Conservation (phyloP, 305 asterid species). For the Withania somnifera region DNA sequence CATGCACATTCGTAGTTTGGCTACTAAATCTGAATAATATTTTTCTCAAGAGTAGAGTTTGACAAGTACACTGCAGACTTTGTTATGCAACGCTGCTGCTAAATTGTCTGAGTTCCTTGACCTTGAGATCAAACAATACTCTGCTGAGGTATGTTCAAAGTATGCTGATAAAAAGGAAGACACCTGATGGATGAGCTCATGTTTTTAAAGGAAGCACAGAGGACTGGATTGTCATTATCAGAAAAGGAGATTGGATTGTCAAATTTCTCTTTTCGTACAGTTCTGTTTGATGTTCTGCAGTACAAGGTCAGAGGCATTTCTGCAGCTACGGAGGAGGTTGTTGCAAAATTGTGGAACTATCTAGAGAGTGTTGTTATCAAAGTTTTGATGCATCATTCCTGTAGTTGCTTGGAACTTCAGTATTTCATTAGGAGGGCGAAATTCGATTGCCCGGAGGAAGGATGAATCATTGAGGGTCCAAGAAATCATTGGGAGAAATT, state of each 20-base stretch:
- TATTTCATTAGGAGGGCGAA: neutral
- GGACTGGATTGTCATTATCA: neutral
- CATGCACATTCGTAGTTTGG: conserved; percentile 7
- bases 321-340: neutral
- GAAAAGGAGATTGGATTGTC: neutral
- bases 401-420: neutral
- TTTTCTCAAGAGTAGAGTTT: conserved; percentile 22
- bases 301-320: neutral
- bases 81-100: conserved; percentile 27
- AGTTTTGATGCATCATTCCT: conserved; percentile 1
- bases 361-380: neutral
- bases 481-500: neutral
- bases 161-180: neutral
- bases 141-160: conserved; percentile 8
- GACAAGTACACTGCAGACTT: conserved; percentile 24
- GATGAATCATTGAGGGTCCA: neutral
- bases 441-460: neutral
- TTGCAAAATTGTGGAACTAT: neutral
- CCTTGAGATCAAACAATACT: conserved; percentile 11
- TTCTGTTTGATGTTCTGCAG: conserved; percentile 7
- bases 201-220: conserved; percentile 15
- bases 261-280: conserved; percentile 9
- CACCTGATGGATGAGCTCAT: conserved; percentile 24
- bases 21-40: conserved; percentile 13
- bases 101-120: conserved; percentile 21